Conservation (phyloP, 2,329 filamentous ascomycete genomes). For the Stenocarpella maydis region DNA sequence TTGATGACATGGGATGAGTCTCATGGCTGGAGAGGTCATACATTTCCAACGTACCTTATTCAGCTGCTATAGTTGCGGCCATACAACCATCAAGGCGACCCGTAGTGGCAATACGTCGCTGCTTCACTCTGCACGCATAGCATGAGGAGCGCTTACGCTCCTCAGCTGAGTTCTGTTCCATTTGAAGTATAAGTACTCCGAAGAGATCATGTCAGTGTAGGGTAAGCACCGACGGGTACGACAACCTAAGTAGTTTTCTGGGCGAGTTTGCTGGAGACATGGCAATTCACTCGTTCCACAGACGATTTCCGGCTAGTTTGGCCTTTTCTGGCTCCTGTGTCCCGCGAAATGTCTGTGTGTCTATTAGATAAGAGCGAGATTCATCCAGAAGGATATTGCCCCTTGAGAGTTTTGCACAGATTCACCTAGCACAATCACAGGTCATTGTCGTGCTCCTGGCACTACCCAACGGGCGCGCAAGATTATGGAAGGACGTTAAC, state of each 20-base stretch:
- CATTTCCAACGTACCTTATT: background rate
- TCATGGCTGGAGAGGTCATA: background rate
- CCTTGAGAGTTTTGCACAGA: background rate
- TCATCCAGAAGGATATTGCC: background rate
- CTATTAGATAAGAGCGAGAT: background rate
- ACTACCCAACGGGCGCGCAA: background rate
- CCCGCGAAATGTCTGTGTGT: too few species aligned
- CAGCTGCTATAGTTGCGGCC: background rate
- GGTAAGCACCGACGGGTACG: too few species aligned
- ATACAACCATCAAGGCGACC: background rate
- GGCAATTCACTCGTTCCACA: background rate
- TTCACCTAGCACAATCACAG: background rate
- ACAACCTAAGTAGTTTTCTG: too few species aligned
- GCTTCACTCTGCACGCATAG: background rate
- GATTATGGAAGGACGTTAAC: background rate
- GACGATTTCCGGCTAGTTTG: background rate
- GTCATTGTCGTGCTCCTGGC: too few species aligned
- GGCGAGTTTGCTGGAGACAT: background rate
- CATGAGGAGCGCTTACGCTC: too few species aligned
- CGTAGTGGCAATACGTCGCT: too few species aligned
- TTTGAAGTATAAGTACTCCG: too few species aligned
- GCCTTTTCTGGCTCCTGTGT: background rate
- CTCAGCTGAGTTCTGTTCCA: too few species aligned
- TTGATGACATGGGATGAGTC: background rate
- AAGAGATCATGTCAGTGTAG: background rate